phyloP scores from a whole-genome alignment of 352 stramenopile species.

The Globisporangium echinulatum region DNA sequence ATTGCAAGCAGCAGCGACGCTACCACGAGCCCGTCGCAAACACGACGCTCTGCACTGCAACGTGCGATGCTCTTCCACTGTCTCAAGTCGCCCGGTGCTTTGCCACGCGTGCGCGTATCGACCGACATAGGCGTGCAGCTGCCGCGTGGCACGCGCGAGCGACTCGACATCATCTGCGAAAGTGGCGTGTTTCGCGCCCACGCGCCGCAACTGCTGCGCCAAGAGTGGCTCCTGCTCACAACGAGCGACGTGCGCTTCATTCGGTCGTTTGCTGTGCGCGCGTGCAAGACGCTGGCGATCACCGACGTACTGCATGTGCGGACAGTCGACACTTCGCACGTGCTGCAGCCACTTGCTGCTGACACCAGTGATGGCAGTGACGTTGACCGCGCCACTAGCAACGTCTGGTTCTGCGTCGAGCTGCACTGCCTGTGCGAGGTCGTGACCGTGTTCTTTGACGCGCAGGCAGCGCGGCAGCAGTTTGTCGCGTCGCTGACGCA shows the following conservation, averaged over 20 bases:
- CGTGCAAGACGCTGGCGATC: conserved; percentile 34
- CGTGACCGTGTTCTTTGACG: conserved; percentile 57
- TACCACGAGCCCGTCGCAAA: neutral
- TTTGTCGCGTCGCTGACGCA: conserved; percentile 28
- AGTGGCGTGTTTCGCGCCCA: conserved; percentile 52
- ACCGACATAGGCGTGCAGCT: conserved; percentile 62
- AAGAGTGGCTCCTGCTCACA: conserved; percentile 70
- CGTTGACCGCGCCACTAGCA: conserved; percentile 1
- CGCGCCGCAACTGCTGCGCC: conserved; percentile 41
- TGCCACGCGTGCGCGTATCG: conserved; percentile 33
- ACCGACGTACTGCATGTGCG: conserved; percentile 40
- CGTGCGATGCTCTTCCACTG: conserved; percentile 54
- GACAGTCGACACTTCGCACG: conserved; percentile 23
- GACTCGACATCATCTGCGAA: conserved; percentile 58
- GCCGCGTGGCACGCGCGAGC: conserved; percentile 34
- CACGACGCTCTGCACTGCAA: conserved; percentile 9
- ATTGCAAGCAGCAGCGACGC: conserved; percentile 17
- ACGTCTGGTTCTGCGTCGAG: conserved; percentile 45
- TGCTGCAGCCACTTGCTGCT: conserved; percentile 14
- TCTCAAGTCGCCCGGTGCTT: conserved; percentile 37
- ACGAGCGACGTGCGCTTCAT: conserved; percentile 56
- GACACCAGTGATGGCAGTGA: conserved; percentile 13
- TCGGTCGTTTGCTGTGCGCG: conserved; percentile 47
- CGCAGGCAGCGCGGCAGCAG: conserved; percentile 17
- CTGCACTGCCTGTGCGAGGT: conserved; percentile 50